Evolutionary conservation across 177 flowering plant genomes (phyloP).

Genomic region (Vitis hybrid): DNA sequence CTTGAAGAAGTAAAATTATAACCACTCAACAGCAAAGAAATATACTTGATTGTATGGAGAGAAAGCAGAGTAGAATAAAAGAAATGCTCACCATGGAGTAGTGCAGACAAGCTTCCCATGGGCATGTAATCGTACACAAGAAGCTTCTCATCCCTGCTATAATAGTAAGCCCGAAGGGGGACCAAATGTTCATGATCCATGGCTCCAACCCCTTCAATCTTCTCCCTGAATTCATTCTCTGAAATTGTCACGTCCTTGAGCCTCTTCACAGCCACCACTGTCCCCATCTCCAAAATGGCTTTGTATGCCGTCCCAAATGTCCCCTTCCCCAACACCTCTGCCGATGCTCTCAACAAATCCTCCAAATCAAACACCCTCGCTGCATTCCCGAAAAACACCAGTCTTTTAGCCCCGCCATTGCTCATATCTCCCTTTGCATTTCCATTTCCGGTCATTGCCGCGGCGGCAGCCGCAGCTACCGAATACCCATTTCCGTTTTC

Average conservation of each 20-base stretch:
- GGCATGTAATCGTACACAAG: constrained; percentile 48
- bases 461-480: constrained; percentile 26
- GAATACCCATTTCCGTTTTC: constrained; percentile 33
- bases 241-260: constrained; percentile 36
- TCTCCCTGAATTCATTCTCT: constrained; percentile 50
- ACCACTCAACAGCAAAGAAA: neutral
- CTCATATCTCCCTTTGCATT: constrained; percentile 5
- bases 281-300: constrained; percentile 38
- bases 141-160: constrained; percentile 48
- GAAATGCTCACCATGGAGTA: constrained; percentile 41
- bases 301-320: constrained; percentile 49
- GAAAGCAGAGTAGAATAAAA: neutral
- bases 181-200: constrained; percentile 43
- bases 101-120: constrained; percentile 57
- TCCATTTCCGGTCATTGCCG: constrained; percentile 25
- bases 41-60: neutral
- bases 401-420: constrained; percentile 20
- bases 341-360: constrained; percentile 49
- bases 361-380: constrained; percentile 40
- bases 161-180: constrained; percentile 44
- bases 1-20: neutral
- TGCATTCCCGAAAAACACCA: constrained; percentile 36
- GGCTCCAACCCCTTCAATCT: constrained; percentile 41
- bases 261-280: constrained; percentile 45
- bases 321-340: constrained; percentile 55